Base-by-base conservation (phyloP, 139 green algal genomes). In the Chlorella sp. region DNA sequence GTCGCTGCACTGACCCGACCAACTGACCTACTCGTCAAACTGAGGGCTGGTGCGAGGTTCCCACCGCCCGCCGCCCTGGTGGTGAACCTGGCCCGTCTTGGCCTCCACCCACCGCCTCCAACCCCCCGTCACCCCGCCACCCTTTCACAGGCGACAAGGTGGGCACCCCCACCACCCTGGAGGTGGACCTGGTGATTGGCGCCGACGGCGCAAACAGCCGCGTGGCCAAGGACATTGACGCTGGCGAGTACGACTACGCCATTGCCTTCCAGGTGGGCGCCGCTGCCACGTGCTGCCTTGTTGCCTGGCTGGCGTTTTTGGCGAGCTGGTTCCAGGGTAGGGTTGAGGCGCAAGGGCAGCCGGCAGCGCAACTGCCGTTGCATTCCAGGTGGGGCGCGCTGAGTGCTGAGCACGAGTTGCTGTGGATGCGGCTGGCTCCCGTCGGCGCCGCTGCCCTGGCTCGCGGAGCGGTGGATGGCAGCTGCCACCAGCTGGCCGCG, bases 211-310 rank as follows among this genome's bases (percentile, higher is more conserved):
- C 97, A 88, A 99, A 99, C 96, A 96, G 90, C 87, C 93, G 97
- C 65, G 95, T 99, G n/a, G 97, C 97, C 75, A 98, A 98, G 92
- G 93, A 96, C 81, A 99, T 99, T 51, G 97, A 96, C 83, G 97
- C 97, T 17, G 97, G 97, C 74, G 97, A 99, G 82, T 99, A 98
- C 85, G 97, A 99, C 91, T 99, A 99, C 87, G 97, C 97, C 87
- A 99, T 99, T 84, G 97, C 97, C 70, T 99, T 99, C 93, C 93
- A 96, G 75, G 75, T 69, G 34, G 1, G 67, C 24, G 67, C 30
- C n/a, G n/a, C n/a, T n/a, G n/a, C n/a, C n/a, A n/a, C n/a, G n/a
- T n/a, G n/a, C n/a, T n/a, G n/a, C n/a, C n/a, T n/a, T n/a, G n/a
- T n/a, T n/a, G n/a, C n/a, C n/a, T n/a, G n/a, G n/a, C n/a, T n/a